phyloP scores from a whole-genome alignment of 306 rosid species.

The Begonia peltatifolia region DNA sequence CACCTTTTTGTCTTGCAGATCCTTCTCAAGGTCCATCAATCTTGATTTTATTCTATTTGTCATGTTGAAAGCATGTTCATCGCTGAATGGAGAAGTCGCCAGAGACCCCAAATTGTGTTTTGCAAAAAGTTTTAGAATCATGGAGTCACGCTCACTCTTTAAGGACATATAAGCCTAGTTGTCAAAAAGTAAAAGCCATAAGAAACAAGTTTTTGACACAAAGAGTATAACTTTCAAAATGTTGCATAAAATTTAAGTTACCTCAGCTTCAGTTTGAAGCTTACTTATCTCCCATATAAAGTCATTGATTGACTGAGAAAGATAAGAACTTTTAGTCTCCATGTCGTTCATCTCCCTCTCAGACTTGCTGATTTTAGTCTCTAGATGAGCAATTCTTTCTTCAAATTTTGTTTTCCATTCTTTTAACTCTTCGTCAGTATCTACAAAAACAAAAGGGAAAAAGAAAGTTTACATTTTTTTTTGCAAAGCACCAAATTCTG shows the following conservation, averaged over 20 bases:
- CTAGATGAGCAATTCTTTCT: conserved; percentile 47
- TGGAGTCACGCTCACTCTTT: conserved; percentile 71
- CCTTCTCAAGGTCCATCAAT: conserved; percentile 57
- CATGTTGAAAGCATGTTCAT: conserved; percentile 49
- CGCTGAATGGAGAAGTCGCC: conserved; percentile 48
- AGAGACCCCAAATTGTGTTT: conserved; percentile 65
- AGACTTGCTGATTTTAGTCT: conserved; percentile 39
- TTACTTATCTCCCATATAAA: conserved; percentile 46
- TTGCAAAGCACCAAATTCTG: conserved; percentile 1
- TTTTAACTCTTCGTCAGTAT: conserved; percentile 77
- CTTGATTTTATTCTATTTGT: conserved; percentile 57
- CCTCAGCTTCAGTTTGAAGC: conserved; percentile 76
- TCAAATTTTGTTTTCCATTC: conserved; percentile 83
- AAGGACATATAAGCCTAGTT: conserved; percentile 56
- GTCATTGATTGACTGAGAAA: conserved; percentile 21
- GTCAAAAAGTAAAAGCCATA: conserved; percentile 17
- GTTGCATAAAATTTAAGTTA: conserved; percentile 21
- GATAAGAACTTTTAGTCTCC: conserved; percentile 27
- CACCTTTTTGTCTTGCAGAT: conserved; percentile 70
- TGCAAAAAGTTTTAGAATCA: conserved; percentile 36
- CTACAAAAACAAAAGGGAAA: conserved; percentile 19
- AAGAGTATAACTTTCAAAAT: conserved; percentile 8
- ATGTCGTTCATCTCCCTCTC: conserved; percentile 60
- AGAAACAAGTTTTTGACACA: conserved; percentile 8
- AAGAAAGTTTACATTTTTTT: conserved; percentile 5